Evolutionary conservation across 257 asterid species (phyloP).

Genomic region (Penstemon eatonii): DNA sequence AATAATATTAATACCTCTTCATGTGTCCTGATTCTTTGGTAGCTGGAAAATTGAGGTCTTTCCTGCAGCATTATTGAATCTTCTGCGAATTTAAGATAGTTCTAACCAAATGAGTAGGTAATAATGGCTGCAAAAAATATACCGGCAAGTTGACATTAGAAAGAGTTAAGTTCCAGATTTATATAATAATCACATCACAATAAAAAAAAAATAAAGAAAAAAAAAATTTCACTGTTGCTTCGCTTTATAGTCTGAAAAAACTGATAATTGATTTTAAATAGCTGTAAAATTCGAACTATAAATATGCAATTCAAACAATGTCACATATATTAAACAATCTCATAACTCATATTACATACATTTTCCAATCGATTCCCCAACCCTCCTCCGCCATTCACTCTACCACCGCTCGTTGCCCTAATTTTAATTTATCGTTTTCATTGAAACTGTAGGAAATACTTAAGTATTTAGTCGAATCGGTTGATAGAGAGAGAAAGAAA

Average conservation of each 20-base stretch:
- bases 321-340: neutral
- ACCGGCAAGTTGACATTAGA: too few relatives aligned
- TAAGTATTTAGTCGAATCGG: too few relatives aligned
- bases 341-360: neutral
- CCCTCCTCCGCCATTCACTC: neutral
- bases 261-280: neutral
- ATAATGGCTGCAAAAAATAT: too few relatives aligned
- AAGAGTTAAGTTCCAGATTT: too few relatives aligned
- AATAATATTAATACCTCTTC: slow-evolving; percentile 1
- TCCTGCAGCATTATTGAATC: neutral
- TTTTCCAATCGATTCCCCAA: neutral
- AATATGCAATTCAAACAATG: neutral
- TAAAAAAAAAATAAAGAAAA: too few relatives aligned
- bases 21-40: neutral
- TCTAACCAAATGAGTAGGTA: neutral
- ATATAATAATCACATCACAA: too few relatives aligned
- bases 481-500: too few relatives aligned
- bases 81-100: neutral
- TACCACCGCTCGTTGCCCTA: neutral
- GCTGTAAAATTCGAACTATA: neutral
- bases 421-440: too few relatives aligned
- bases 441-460: too few relatives aligned
- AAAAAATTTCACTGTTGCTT: too few relatives aligned
- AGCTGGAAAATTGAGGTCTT: neutral
- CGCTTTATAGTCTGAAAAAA: too few relatives aligned